These are phyloP conservation scores for Tripterygium wilfordii DNA, from an alignment of 177 flowering plant species.

Conservation along the genomic window DNA sequence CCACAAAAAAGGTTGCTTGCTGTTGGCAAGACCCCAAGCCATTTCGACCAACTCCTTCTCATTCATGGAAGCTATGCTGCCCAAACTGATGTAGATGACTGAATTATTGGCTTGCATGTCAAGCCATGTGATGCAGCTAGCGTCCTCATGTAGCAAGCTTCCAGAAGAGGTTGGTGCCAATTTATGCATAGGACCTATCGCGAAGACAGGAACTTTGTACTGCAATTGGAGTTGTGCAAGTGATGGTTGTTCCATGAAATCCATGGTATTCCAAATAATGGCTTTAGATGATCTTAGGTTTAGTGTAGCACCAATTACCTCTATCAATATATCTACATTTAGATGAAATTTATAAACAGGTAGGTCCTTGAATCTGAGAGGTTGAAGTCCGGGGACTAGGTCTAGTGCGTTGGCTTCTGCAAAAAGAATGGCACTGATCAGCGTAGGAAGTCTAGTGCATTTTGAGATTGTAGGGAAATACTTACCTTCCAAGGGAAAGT, in stretches of 20 bases:
- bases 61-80: slow-evolving; percentile 26
- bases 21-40: slow-evolving; percentile 11
- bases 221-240: not conserved
- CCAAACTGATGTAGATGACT: slow-evolving; percentile 41
- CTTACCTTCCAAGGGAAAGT: too few species aligned
- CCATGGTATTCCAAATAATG: slow-evolving; percentile 5
- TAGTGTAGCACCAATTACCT: not conserved
- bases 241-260: slow-evolving; percentile 3
- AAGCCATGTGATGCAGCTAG: slow-evolving; percentile 31
- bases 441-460: not conserved
- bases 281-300: slow-evolving; percentile 6
- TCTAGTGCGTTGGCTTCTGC: slow-evolving; percentile 10
- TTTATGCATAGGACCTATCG: slow-evolving; percentile 14
- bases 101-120: slow-evolving; percentile 29
- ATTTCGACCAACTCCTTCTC: slow-evolving; percentile 13
- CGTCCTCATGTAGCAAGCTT: slow-evolving; percentile 26
- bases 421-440: not conserved
- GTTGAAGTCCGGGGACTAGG: slow-evolving; percentile 9
- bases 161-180: slow-evolving; percentile 3
- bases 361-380: slow-evolving; percentile 14
- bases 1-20: slow-evolving; percentile 11
- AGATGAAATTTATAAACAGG: not conserved
- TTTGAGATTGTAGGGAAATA: too few species aligned
- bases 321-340: not conserved
- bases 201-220: slow-evolving; percentile 5